Percentiles rank a stretch among this genome's conserved stretches.
Evolutionary conservation across 208 protist species (phyloP).

Genomic region (Crithidia expoeki): DNA sequence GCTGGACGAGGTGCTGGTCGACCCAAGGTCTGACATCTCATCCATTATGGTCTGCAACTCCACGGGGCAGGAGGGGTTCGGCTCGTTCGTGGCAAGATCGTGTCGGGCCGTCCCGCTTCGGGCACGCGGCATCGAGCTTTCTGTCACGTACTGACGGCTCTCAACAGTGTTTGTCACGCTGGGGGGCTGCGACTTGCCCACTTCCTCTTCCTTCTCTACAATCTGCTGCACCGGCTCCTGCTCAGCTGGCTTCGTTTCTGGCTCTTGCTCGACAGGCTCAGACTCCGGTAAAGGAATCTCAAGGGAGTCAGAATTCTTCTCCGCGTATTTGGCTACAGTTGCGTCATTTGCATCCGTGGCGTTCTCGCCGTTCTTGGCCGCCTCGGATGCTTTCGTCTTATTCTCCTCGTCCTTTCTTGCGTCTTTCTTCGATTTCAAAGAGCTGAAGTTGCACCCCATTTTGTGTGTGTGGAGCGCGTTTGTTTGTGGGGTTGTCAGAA

Average conservation of each 20-base stretch:
- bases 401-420: constrained; percentile 17
- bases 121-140: not conserved
- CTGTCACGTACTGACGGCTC: not conserved
- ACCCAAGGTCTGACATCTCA: constrained; percentile 23
- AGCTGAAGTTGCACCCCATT: constrained; percentile 47
- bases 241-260: not conserved
- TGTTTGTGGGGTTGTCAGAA: not conserved
- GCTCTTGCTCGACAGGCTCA: not conserved
- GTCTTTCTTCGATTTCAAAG: constrained; percentile 22
- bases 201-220: not conserved
- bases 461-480: not conserved
- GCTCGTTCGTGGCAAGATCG: not conserved
- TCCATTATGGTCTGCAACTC: constrained; percentile 33
- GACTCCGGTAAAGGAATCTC: constrained; percentile 20
- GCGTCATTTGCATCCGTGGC: not conserved
- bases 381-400: constrained; percentile 5
- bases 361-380: not conserved
- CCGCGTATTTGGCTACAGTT: not conserved
- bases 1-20: constrained; percentile 43
- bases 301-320: constrained; percentile 12
- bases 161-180: constrained; percentile 2
- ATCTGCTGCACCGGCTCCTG: not conserved
- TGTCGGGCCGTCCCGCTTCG: constrained; percentile 12
- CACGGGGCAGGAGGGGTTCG: constrained; percentile 8
- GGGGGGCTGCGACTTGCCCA: not conserved